Evolutionary conservation across 345 rosid genomes (phyloP).

Genomic region (Heritiera littoralis): DNA sequence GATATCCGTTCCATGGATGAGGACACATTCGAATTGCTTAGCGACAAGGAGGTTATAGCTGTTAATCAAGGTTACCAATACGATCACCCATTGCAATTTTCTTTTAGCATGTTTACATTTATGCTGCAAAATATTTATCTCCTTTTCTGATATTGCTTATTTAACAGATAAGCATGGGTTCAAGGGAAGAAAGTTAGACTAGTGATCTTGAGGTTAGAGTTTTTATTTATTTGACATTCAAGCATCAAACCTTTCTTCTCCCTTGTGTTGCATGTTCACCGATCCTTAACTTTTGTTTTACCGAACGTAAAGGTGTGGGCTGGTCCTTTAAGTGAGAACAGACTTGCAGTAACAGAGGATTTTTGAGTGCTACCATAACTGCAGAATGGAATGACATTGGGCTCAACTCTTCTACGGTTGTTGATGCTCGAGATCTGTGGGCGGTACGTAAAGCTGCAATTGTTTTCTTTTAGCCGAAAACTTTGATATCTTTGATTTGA

Average conservation of each 20-base stretch:
- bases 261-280: not conserved
- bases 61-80: conserved; percentile 41
- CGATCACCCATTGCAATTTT: not conserved
- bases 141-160: not conserved
- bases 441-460: not conserved
- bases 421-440: not conserved
- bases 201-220: not conserved
- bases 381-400: not conserved
- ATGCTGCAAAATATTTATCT: not conserved
- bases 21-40: conserved; percentile 33
- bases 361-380: not conserved
- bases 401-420: not conserved
- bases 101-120: not conserved
- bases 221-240: not conserved
- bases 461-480: not conserved
- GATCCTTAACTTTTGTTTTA: not conserved
- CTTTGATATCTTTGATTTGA: not conserved
- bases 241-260: not conserved
- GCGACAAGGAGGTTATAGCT: conserved; percentile 42
- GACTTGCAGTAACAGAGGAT: not conserved
- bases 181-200: not conserved
- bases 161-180: not conserved
- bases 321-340: not conserved
- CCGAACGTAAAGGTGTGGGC: not conserved
- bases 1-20: conserved; percentile 17